A percentile compares a stretch with the other conserved stretches of the same genome.
Conservation (phyloP, 805 yeast species). For the Schwanniomyces vanrijiae region DNA sequence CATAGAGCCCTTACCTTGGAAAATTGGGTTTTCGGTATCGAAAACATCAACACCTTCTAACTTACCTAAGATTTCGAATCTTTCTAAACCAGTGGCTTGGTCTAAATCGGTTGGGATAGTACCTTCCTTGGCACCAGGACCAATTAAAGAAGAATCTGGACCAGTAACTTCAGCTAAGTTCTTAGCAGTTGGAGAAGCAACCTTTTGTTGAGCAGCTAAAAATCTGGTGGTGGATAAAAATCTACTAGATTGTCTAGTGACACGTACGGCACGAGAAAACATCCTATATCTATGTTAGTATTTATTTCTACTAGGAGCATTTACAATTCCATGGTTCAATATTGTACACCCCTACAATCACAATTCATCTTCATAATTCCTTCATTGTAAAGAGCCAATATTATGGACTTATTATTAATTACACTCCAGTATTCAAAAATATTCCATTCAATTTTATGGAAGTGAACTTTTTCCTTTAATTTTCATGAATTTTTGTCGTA, state of each 20-base stretch:
- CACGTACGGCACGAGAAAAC: conserved; percentile 42
- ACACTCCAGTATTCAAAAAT: no score
- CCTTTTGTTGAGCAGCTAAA: conserved; percentile 18
- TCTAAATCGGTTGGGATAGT: conserved; percentile 90
- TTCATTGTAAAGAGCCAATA: no score
- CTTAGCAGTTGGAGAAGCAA: conserved; percentile 60
- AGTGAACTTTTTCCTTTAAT: no score
- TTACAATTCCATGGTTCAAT: background rate
- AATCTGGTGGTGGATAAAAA: conserved; percentile 35
- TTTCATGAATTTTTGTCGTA: no score
- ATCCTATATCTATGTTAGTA: conserved; percentile 11
- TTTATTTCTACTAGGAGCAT: background rate
- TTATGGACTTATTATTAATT: no score
- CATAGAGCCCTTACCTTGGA: conserved; percentile 88
- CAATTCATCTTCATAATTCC: no score
- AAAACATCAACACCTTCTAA: conserved; percentile 93
- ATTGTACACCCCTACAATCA: background rate
- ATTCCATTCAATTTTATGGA: no score
- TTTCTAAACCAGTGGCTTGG: conserved; percentile 97
- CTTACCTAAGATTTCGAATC: conserved; percentile 92
- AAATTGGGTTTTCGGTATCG: conserved; percentile 84
- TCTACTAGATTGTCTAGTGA: conserved; percentile 31
- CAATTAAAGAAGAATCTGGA: conserved; percentile 70
- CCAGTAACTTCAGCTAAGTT: conserved; percentile 77
- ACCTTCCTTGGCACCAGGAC: conserved; percentile 86